Base-by-base conservation (phyloP, 805 yeast genomes). In the Teunomyces tritomae region DNA sequence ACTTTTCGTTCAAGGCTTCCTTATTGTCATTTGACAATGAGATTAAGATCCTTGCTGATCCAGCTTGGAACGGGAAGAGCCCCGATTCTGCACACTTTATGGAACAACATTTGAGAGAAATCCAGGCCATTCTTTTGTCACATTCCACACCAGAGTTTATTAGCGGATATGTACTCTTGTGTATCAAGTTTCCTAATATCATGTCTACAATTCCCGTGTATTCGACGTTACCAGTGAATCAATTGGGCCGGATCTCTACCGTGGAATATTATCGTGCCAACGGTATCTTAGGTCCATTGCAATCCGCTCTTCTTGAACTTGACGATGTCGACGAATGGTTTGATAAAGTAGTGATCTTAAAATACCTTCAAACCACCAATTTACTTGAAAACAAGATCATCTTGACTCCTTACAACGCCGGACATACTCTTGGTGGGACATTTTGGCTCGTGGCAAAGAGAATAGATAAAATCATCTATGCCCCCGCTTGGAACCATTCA, bases 401-500 rank as follows among this genome's bases (percentile, higher is more conserved):
- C 3, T 70, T 92, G 17, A 84, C 96, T 0, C 96, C 97, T 0
- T 83, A 84, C 56, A 90, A 87, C 63, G 84, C 97, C 0, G 99
- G 99, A 3, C 96, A 89, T 61, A 77, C 96, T 0, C 74, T 94
- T 27, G 99, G 99, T 51, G 98, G 99, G 10, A 82, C 96, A 0
- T 81, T 91, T 40, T 91, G 97, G 97, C 71, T 84, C 32, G 64
- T 92, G 8, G 77, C 79, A 39, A 83, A 84, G 47, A 83, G 85
- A 51, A 79, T 84, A 13, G 97, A 92, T 55, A 85, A 85, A 52
- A 70, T 91, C n/a, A 72, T 92, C 2, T 89, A 89, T 64, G 96
- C 96, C 0, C 90, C 94, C 1, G 82, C 87, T 39, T 94, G 98
- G 98, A 92, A 91, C 63, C 98, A 94, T 62, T 84, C 97, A 1